Evolutionary conservation across 2,329 filamentous ascomycete species (phyloP), one percentile per base, ranked within the genome.

Genomic region (Pseudogymnoascus sp.): DNA sequence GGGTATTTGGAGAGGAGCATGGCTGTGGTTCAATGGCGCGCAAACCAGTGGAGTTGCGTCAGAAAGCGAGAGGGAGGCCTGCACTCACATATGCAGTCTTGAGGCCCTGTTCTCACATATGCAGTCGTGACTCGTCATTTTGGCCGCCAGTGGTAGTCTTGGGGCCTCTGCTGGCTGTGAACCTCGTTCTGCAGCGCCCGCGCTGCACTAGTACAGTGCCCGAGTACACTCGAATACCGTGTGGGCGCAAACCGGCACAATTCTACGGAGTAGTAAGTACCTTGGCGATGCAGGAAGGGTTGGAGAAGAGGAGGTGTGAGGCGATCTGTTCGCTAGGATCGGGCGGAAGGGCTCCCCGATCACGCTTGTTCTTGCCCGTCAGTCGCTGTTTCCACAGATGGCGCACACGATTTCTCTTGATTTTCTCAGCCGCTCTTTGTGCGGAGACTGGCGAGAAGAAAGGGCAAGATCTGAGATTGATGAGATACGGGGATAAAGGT

Each of bases 291-390:
- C n/a, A 56, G 28, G 28, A 34, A 34, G 25, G 25, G 50, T 56
- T 56, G 50, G 50, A 34, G 50, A 56, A 14, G 50, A 34, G 28
- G 16, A 34, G 46, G 25, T 31, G 31, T 31, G 31, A 31, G 46
- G 28, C n/a, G 50, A 56, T 56, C 50, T 56, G 5, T 6, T 56
- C 50, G 50, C 50, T 56, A 56, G 50, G 50, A 56, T 56, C 50
- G 50, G 25, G 50, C 50, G 50, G 50, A 56, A 56, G 28, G 50
- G 50, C 21, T 56, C 50, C 50, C 50, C 50, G 50, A 34, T 56
- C 5, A 21, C 50, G 28, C 28, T 34, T 56, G 50, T 56, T 50
- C 50, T 56, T 25, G 50, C 16, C 28, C 25, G 28, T 21, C 28
- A 7, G n/a, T 34, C 10, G 28, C 2, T 16, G 8, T 5, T 16